phyloP scores from a whole-genome alignment of 75 land plant genomes.

The Gnetum montanum region DNA sequence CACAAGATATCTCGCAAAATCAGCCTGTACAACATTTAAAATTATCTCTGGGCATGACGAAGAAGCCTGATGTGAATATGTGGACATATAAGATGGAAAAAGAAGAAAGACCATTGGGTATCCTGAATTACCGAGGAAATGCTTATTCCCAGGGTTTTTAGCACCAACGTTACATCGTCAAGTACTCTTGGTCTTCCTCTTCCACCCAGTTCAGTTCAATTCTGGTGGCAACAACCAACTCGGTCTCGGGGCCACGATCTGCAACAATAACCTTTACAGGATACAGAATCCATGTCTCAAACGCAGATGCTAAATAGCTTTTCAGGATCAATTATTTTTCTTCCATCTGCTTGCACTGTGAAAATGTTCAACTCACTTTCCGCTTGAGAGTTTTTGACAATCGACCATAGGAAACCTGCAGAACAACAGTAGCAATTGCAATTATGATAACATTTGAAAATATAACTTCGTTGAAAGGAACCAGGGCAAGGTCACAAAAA shows the following conservation, averaged over 20 bases:
- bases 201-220: conserved; percentile 63
- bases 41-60: neutral
- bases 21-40: conserved; percentile 34
- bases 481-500: neutral
- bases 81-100: neutral
- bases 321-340: conserved; percentile 55
- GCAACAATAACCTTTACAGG: conserved; percentile 55
- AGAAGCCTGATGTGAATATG: no score
- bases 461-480: conserved; percentile 10
- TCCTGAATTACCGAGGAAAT: conserved; percentile 57
- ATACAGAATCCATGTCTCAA: conserved; percentile 38
- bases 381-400: conserved; percentile 34
- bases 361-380: conserved; percentile 57
- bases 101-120: neutral
- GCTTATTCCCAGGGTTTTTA: conserved; percentile 42
- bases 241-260: conserved; percentile 76
- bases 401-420: conserved; percentile 80
- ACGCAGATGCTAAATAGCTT: conserved; percentile 51
- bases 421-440: neutral
- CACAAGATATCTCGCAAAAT: conserved; percentile 48
- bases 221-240: conserved; percentile 81
- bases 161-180: conserved; percentile 68
- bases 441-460: neutral
- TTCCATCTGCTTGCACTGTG: conserved; percentile 61
- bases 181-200: conserved; percentile 79